These are phyloP conservation scores for Apium graveolens DNA, from an alignment of 129 eudicot genomes.

Conservation along the genomic window DNA sequence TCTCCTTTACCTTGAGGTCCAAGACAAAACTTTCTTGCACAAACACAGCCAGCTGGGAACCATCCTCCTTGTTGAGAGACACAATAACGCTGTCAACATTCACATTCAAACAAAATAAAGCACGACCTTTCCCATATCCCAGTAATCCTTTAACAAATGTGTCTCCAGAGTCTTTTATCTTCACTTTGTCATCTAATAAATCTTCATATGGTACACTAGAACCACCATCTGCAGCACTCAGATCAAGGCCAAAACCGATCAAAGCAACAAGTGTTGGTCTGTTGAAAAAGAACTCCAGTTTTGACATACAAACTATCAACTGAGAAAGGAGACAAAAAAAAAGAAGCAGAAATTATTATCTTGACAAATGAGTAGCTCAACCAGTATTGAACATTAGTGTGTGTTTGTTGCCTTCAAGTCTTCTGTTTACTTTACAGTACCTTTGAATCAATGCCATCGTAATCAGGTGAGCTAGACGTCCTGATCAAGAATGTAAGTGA, in stretches of 20 bases:
- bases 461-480: slow-evolving; percentile 68
- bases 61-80: slow-evolving; percentile 83
- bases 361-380: not conserved
- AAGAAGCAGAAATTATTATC: not conserved
- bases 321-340: slow-evolving; percentile 21
- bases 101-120: slow-evolving; percentile 67
- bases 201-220: slow-evolving; percentile 24
- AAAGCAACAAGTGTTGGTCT: slow-evolving; percentile 90
- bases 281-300: slow-evolving; percentile 77
- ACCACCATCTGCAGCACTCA: slow-evolving; percentile 45
- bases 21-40: slow-evolving; percentile 79
- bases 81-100: slow-evolving; percentile 75
- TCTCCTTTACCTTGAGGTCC: slow-evolving; percentile 66
- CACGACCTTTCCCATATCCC: slow-evolving; percentile 84
- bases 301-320: slow-evolving; percentile 88
- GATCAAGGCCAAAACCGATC: slow-evolving; percentile 69
- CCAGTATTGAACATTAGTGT: not conserved
- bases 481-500: slow-evolving; percentile 59
- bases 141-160: slow-evolving; percentile 68
- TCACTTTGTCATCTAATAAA: slow-evolving; percentile 32
- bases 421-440: slow-evolving; percentile 24
- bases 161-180: slow-evolving; percentile 42
- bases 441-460: slow-evolving; percentile 88
- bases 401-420: not conserved
- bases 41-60: slow-evolving; percentile 86